Conservation (phyloP, 768 basidiomycete genomes). For the Tricholoma terreum region DNA sequence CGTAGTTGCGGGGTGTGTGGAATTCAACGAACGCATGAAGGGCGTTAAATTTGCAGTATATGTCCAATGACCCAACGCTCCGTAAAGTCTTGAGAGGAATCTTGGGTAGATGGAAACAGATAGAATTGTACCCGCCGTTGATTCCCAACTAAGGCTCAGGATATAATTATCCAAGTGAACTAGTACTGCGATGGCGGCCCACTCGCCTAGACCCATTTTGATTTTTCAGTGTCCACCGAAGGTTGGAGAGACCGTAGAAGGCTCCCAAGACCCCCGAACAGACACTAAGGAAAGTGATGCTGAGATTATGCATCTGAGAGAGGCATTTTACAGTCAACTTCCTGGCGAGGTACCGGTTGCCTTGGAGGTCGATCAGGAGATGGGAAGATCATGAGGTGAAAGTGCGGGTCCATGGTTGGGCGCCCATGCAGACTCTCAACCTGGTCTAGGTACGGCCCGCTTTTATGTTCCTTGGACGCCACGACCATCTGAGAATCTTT, state of each 20-base stretch:
- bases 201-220: constrained; percentile 46
- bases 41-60: constrained; percentile 53
- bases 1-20: constrained; percentile 26
- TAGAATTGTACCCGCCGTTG: constrained; percentile 40
- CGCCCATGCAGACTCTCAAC: too few relatives aligned
- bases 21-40: constrained; percentile 27
- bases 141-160: constrained; percentile 51
- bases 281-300: too few relatives aligned
- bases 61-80: constrained; percentile 60
- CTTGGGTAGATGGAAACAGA: neutral
- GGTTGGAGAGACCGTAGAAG: constrained; percentile 43
- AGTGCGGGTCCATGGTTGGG: too few relatives aligned
- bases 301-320: too few relatives aligned
- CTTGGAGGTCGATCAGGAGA: too few relatives aligned
- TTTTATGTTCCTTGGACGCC: too few relatives aligned
- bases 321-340: too few relatives aligned
- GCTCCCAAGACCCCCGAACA: constrained; percentile 13
- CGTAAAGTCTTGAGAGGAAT: constrained; percentile 39
- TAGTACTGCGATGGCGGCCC: constrained; percentile 55
- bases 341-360: too few relatives aligned
- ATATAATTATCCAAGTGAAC: constrained; percentile 54
- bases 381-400: too few relatives aligned
- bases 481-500: too few relatives aligned
- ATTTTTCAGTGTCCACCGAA: constrained; percentile 53
- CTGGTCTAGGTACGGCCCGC: too few relatives aligned